Percentiles rank a stretch among this genome's conserved stretches.
phyloP scores from a whole-genome alignment of 371 early-diverging fungal species.

The Thermomucor indicae-seudaticae region DNA sequence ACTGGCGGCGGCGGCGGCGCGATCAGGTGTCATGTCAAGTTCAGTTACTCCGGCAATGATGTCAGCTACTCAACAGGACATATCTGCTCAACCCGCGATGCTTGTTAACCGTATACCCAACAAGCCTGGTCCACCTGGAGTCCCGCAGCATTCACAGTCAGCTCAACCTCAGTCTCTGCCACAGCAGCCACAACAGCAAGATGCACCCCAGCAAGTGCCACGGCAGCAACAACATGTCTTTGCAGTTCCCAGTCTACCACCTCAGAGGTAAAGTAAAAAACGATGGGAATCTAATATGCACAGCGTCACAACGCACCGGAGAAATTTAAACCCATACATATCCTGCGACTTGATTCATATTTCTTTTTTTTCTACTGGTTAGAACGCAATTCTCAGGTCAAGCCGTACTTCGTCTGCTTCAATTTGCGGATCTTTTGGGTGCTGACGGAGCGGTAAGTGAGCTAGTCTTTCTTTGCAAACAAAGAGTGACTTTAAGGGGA shows the following conservation, averaged over 20 bases:
- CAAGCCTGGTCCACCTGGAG: no score
- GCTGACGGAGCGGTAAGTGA: constrained; percentile 7
- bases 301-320: no score
- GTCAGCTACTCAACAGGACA: not conserved
- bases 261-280: no score
- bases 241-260: no score
- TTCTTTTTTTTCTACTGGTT: not conserved
- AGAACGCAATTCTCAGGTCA: not conserved
- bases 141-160: not conserved
- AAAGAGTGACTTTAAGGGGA: not conserved
- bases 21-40: constrained; percentile 1
- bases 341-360: no score
- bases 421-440: constrained; percentile 7
- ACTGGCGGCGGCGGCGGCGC: constrained; percentile 3
- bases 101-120: not conserved
- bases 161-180: no score
- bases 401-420: constrained; percentile 4
- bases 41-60: not conserved
- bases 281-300: no score
- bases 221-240: no score
- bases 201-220: no score
- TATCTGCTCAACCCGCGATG: constrained; percentile 1
- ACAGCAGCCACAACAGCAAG: constrained; percentile 1
- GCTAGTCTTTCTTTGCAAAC: not conserved
- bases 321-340: no score